Evolutionary conservation across 345 rosid genomes (phyloP).

Genomic region (Citrus cavaleriei): DNA sequence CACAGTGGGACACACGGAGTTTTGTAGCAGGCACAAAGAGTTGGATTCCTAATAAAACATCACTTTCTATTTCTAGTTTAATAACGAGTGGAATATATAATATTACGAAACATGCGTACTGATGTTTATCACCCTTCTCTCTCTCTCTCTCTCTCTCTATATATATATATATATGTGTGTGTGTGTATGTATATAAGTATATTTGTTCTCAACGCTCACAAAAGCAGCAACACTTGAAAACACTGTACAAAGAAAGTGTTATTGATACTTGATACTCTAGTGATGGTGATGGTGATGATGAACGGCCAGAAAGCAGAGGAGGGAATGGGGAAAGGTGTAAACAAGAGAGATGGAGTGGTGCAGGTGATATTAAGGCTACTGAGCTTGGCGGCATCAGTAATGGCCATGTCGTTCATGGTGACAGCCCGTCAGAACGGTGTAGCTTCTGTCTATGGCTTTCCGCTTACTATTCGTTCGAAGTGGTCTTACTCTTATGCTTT

Average conservation of each 20-base stretch:
- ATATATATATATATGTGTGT: no score
- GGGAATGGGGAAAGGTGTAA: constrained; percentile 16
- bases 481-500: constrained; percentile 82
- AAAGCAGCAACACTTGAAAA: not conserved
- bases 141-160: not conserved
- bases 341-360: constrained; percentile 37
- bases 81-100: no score
- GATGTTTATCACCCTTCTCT: no score
- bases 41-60: not conserved
- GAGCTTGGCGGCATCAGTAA: constrained; percentile 47
- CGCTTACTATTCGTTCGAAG: constrained; percentile 54
- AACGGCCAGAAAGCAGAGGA: constrained; percentile 31
- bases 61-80: no score
- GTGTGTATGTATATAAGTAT: no score
- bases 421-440: constrained; percentile 61
- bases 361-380: constrained; percentile 41
- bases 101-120: not conserved
- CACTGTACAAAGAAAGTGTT: not conserved
- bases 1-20: not conserved
- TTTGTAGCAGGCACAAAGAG: not conserved
- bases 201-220: not conserved
- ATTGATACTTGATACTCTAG: not conserved
- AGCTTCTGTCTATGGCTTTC: constrained; percentile 59
- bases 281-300: constrained; percentile 18
- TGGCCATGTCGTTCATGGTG: constrained; percentile 61